phyloP scores from a whole-genome alignment of 2,329 filamentous ascomycete species.

The Aspergillus eucalypticola region DNA sequence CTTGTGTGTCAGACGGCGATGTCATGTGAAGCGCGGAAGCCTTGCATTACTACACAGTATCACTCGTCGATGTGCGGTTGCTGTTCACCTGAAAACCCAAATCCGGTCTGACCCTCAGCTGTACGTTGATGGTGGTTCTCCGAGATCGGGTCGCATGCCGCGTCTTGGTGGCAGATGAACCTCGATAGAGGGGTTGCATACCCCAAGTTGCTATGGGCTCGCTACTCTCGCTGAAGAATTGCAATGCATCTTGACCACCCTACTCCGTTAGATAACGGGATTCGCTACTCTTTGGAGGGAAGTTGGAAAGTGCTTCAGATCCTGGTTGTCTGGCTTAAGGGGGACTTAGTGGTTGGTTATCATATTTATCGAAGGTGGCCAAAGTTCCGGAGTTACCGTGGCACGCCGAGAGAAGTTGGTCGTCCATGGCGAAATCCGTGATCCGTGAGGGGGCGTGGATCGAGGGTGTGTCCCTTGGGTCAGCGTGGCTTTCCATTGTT shows the following conservation, averaged over 20 bases:
- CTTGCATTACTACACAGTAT: background rate
- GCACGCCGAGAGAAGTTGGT: slow-evolving; percentile 1
- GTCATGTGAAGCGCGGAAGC: slow-evolving; percentile 1
- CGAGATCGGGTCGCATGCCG: slow-evolving; percentile 6
- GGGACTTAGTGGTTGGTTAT: background rate
- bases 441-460: slow-evolving; percentile 7
- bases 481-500: slow-evolving; percentile 3
- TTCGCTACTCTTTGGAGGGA: background rate
- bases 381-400: slow-evolving; percentile 8
- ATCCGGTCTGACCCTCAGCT: background rate
- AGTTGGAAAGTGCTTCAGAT: background rate
- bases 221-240: background rate
- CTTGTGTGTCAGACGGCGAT: slow-evolving; percentile 5
- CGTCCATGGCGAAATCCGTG: slow-evolving; percentile 8
- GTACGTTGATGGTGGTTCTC: background rate
- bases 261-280: background rate
- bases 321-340: background rate
- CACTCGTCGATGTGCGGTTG: background rate
- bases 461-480: slow-evolving; percentile 6
- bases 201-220: background rate
- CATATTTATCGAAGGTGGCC: slow-evolving; percentile 3
- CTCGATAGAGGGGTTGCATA: background rate
- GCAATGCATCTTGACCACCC: slow-evolving; percentile 4
- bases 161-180: background rate
- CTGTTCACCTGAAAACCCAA: slow-evolving; percentile 1